phyloP scores from a whole-genome alignment of 2,329 filamentous ascomycete genomes.

The Fusarium falciforme region DNA sequence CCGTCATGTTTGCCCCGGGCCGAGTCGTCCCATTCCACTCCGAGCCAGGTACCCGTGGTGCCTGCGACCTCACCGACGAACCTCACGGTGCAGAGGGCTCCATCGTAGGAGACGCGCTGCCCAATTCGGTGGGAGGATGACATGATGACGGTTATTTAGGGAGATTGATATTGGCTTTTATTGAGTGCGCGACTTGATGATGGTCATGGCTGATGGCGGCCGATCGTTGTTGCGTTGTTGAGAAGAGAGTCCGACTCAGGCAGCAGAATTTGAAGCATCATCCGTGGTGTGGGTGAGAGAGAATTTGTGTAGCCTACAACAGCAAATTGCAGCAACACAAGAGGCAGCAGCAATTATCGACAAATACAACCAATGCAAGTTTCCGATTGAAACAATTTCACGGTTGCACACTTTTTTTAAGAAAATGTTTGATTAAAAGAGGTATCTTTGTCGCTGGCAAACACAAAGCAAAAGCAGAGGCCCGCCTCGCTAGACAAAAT shows the following conservation, averaged over 20 bases:
- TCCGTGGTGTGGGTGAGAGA: neutral
- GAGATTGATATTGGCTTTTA: neutral
- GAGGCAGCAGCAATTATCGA: neutral
- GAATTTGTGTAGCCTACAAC: neutral
- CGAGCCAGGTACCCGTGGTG: slow-evolving; percentile 85
- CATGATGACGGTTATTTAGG: slow-evolving; percentile 48
- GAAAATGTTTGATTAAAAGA: neutral
- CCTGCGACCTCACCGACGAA: slow-evolving; percentile 83
- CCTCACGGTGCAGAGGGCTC: slow-evolving; percentile 83
- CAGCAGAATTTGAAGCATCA: slow-evolving; percentile 30
- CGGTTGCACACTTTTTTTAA: neutral
- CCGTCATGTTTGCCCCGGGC: slow-evolving; percentile 91
- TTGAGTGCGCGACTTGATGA: neutral
- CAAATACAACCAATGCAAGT: neutral
- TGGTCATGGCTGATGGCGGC: neutral
- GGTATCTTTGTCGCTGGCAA: neutral
- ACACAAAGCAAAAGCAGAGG: neutral
- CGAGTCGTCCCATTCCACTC: slow-evolving; percentile 96
- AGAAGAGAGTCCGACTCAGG: slow-evolving; percentile 10
- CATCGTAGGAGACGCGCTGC: slow-evolving; percentile 83
- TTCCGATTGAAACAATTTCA: neutral
- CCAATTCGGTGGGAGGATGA: slow-evolving; percentile 63
- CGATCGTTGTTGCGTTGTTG: neutral
- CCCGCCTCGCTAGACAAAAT: slow-evolving; percentile 1
- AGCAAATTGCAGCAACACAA: neutral